Evolutionary conservation across 495 filamentous ascomycete genomes (phyloP).

Genomic region (Aspergillus steynii): DNA sequence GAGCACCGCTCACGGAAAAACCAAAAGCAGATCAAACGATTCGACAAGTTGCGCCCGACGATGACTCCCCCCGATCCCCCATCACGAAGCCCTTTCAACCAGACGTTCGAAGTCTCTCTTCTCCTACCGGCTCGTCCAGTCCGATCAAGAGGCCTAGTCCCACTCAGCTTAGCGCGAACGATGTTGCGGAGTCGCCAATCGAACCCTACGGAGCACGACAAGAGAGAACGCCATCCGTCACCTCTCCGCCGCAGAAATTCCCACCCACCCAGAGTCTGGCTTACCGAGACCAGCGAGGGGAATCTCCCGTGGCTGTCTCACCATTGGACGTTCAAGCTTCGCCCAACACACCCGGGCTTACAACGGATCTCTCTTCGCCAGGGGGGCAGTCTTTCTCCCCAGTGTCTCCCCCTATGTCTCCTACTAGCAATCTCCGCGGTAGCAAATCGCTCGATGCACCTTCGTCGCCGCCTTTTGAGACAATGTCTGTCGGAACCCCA

Average conservation of each 20-base stretch:
- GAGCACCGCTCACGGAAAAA: conserved; percentile 12
- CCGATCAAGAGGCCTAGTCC: conserved; percentile 28
- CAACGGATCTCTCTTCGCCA: conserved; percentile 66
- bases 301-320: conserved; percentile 77
- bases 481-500: conserved; percentile 39
- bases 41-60: conserved; percentile 41
- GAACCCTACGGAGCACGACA: conserved; percentile 17
- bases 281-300: conserved; percentile 44
- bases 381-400: conserved; percentile 59
- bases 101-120: conserved; percentile 9
- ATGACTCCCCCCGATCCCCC: conserved; percentile 24
- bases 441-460: conserved; percentile 31
- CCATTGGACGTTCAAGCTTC: conserved; percentile 37
- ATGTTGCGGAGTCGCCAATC: conserved; percentile 27
- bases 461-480: conserved; percentile 40
- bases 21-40: conserved; percentile 34
- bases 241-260: conserved; percentile 40
- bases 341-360: conserved; percentile 54
- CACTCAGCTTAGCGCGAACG: conserved; percentile 22
- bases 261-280: conserved; percentile 46
- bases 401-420: conserved; percentile 63
- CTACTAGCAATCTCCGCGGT: conserved; percentile 55
- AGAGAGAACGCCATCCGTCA: conserved; percentile 23
- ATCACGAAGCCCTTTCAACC: conserved; percentile 22
- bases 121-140: conserved; percentile 12